Evolutionary conservation across 352 stramenopile genomes (phyloP), one percentile per base, ranked within the genome.

Genomic region (Phytophthora cactorum): DNA sequence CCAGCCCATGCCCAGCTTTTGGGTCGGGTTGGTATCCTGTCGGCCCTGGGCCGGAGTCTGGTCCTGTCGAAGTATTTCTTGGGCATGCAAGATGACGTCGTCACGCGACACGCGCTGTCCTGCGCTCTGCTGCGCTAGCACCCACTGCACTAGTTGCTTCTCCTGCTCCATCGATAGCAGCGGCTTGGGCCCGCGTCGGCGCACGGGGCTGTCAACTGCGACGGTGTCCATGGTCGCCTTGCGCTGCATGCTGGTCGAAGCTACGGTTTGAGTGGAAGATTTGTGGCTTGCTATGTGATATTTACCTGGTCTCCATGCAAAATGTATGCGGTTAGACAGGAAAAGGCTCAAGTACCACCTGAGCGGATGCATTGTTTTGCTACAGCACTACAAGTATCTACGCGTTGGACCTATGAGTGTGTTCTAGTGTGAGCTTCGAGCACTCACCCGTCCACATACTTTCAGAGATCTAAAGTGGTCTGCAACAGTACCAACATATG

Each of bases 111-210:
- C 57, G 5, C 57, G 64, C 12, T 28, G 58, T 1, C 64, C 64
- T n/a, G 50, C 32, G 15, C 43, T 47, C 44, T 72, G 64, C 29
- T 52, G 57, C 15, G 44, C 12, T 44, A 58, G 27, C 2, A 63
- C 38, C 63, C 64, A 72, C 27, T 67, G 64, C 1, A 39, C 43
- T 22, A 72, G 38, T 29, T 63, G 51, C 28, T 8, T 31, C 49
- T 72, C 64, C 27, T 53, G 41, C n/a, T 47, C 57, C 15, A 31
- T 17, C 10, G 64, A 53, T 0, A 72, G 44, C 44, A 72, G 44
- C 38, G 64, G 64, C 57, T 72, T 72, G 49, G 64, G 64, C 11
- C 64, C 64, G 17, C 57, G 64, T 7, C 64, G 64, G 4, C 36
- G 57, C 25, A 31, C 17, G 50, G 29, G 41, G 43, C 39, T 61